Base-by-base conservation (phyloP, 805 yeast genomes). In the Schwanniomyces pseudopolymorphus region DNA sequence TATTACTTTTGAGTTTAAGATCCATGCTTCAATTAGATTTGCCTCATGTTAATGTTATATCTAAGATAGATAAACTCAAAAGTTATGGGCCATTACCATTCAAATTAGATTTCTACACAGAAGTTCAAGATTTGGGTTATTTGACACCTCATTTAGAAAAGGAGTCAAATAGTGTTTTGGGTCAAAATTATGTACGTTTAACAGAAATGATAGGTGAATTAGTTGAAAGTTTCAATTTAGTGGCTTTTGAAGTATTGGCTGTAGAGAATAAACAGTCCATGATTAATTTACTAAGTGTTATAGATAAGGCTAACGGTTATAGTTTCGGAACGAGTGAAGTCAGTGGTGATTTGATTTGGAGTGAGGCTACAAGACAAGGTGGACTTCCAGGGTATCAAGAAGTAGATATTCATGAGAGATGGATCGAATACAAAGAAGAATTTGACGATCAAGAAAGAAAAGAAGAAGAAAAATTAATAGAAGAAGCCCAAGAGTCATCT, bases 331-430 rank as follows among this genome's bases (percentile, higher is more conserved):
- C 91, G 1, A 87, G 90, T 25, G 99, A 94, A 56, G 76, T 92
- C 6, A 96, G 97, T 2, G 99, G 98, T n/a, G 99, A 94, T 60
- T 81, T 92, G 0, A 83, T 94, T 1, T 94, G 99, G 99, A 87
- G 90, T n/a, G 96, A 92, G 56, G 96, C 97, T 0, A 79, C 92
- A 0, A 76, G 98, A 52, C 89, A 87, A 44, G 84, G 91, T 33
- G 83, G 87, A 9, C 65, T 74, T 39, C 63, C 75, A 38, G 81
- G 72, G 4, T 54, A 47, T 26, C 67, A 71, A 40, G 79, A 78
- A 13, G 70, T 81, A 5, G 97, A 91, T 61, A 80, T 89, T 4
- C 99, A 94, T 55, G 99, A 94, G 54, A 75, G 99, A 49, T 94
- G 99, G 99, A 79, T 94, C 9, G 97, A 89, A 47, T 76, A 84